Evolutionary conservation across 2,329 filamentous ascomycete genomes (phyloP).

Genomic region (Colletotrichum sp.): DNA sequence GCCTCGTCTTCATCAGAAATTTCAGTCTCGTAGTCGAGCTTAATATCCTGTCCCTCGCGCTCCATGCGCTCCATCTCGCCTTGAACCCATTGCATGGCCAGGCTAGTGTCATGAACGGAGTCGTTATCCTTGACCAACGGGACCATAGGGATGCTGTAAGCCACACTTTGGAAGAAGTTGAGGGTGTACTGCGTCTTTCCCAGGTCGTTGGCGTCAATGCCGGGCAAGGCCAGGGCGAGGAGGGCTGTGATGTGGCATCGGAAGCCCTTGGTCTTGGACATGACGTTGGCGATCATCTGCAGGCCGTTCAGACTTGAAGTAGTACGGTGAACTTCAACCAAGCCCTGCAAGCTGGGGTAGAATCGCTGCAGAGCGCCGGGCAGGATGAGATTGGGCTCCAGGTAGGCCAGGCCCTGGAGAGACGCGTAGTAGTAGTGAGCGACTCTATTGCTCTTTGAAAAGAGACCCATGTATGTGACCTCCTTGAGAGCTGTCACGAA

Average conservation of each 20-base stretch:
- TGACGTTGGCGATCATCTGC: constrained; percentile 89
- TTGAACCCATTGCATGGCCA: constrained; percentile 93
- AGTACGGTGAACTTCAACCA: constrained; percentile 96
- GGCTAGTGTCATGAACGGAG: constrained; percentile 72
- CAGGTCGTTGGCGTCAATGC: constrained; percentile 96
- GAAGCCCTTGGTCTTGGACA: constrained; percentile 94
- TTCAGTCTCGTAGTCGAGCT: constrained; percentile 84
- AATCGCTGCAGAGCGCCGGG: constrained; percentile 94
- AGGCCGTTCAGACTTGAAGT: constrained; percentile 91
- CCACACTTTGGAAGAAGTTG: constrained; percentile 93
- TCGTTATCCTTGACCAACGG: constrained; percentile 75
- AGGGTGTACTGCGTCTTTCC: constrained; percentile 96
- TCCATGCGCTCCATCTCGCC: constrained; percentile 93
- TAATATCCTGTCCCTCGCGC: constrained; percentile 80
- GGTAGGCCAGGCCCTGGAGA: constrained; percentile 84
- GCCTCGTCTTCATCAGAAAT: constrained; percentile 87
- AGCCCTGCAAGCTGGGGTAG: constrained; percentile 93
- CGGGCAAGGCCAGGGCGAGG: constrained; percentile 89
- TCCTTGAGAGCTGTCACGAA: constrained; percentile 91
- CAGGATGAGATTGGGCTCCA: constrained; percentile 90
- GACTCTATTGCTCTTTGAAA: constrained; percentile 90
- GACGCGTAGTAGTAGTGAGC: constrained; percentile 92
- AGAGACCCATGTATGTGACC: constrained; percentile 97
- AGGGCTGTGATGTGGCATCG: constrained; percentile 94
- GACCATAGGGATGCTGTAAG: constrained; percentile 93